phyloP scores from a whole-genome alignment of 495 filamentous ascomycete species.

The Penicillium mononematosum region DNA sequence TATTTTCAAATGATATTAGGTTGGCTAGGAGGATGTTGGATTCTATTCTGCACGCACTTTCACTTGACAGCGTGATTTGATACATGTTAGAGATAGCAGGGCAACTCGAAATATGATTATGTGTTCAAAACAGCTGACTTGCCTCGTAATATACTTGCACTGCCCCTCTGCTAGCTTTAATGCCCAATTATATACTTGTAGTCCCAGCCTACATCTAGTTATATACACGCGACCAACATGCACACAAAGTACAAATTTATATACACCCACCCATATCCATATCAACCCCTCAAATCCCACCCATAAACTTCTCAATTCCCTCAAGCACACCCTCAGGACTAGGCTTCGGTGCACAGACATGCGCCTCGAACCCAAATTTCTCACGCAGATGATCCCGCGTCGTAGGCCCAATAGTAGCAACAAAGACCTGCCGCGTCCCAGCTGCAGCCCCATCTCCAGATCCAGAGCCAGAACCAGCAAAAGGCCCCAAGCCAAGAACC shows the following conservation, averaged over 20 bases:
- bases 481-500: slow-evolving; percentile 47
- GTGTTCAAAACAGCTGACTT: neutral
- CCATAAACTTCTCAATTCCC: slow-evolving; percentile 60
- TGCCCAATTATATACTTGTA: neutral
- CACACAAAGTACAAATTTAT: neutral
- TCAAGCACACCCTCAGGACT: slow-evolving; percentile 79
- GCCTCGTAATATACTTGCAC: neutral
- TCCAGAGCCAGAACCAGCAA: slow-evolving; percentile 5
- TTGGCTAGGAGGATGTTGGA: neutral
- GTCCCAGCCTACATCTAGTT: neutral
- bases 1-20: neutral
- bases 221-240: neutral
- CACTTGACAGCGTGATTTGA: slow-evolving; percentile 11
- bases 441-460: slow-evolving; percentile 19
- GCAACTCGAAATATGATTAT: slow-evolving; percentile 14
- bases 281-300: neutral
- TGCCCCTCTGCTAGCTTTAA: neutral
- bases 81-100: slow-evolving; percentile 16
- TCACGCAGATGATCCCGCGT: slow-evolving; percentile 71
- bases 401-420: slow-evolving; percentile 93
- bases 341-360: slow-evolving; percentile 80
- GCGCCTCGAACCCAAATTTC: slow-evolving; percentile 67
- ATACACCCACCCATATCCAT: neutral
- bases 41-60: slow-evolving; percentile 16
- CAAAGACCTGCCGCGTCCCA: slow-evolving; percentile 44